phyloP scores from a whole-genome alignment of 345 rosid species.

The Rhizophora mangle region DNA sequence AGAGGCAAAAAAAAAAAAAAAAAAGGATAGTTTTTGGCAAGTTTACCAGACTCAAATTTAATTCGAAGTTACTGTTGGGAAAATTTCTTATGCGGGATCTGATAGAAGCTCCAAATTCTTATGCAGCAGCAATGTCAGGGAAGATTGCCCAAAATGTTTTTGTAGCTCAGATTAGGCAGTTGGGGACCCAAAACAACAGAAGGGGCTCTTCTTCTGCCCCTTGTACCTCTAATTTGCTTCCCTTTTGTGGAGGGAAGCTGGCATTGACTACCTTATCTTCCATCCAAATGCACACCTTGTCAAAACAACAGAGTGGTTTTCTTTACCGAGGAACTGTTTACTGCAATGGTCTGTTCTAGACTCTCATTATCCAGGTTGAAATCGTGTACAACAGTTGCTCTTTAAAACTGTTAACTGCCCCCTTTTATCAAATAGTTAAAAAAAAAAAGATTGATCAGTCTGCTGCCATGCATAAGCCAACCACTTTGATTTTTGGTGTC shows the following conservation, averaged over 20 bases:
- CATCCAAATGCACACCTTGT: constrained; percentile 51
- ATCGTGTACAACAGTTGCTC: constrained; percentile 27
- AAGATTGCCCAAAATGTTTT: constrained; percentile 73
- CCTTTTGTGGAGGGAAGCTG: constrained; percentile 71
- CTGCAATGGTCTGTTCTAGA: constrained; percentile 97
- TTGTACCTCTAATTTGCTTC: constrained; percentile 52
- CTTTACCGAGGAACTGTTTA: constrained; percentile 50
- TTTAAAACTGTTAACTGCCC: constrained; percentile 7
- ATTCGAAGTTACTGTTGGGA: too few relatives aligned
- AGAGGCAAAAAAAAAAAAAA: too few relatives aligned
- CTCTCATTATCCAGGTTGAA: constrained; percentile 53
- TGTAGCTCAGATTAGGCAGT: constrained; percentile 75
- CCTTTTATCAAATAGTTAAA: background rate
- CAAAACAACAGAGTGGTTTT: constrained; percentile 57
- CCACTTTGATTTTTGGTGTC: background rate
- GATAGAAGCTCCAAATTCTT: constrained; percentile 39
- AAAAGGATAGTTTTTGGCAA: too few relatives aligned
- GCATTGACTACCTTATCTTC: constrained; percentile 71
- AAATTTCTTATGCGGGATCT: background rate
- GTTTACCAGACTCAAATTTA: too few relatives aligned
- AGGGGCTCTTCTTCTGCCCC: constrained; percentile 50
- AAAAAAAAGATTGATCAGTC: background rate
- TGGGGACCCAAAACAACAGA: constrained; percentile 52
- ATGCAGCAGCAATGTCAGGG: constrained; percentile 82
- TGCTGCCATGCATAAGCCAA: background rate